Evolutionary conservation across 2,329 filamentous ascomycete species (phyloP).

Genomic region (Kalmusia sp.): DNA sequence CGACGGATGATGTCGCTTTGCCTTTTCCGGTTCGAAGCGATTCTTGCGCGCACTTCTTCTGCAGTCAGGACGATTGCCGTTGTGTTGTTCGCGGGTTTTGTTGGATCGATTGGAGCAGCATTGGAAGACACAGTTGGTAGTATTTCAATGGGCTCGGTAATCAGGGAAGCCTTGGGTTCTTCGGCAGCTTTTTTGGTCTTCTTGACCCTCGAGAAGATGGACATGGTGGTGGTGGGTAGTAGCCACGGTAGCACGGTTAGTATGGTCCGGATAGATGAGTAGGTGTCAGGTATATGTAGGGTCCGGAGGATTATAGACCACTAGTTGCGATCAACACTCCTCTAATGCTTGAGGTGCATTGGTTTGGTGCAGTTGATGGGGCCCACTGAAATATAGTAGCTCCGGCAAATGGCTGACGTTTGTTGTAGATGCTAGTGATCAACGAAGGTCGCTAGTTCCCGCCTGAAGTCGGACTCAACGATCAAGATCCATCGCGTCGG

Average conservation of each 20-base stretch:
- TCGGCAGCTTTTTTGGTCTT: constrained; percentile 36
- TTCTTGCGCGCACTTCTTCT: constrained; percentile 23
- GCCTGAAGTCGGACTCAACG: constrained; percentile 6
- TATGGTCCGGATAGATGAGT: not conserved
- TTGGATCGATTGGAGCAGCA: constrained; percentile 21
- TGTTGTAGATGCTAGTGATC: constrained; percentile 6
- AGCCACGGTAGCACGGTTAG: not conserved
- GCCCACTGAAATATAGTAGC: constrained; percentile 4
- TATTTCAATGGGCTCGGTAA: constrained; percentile 10
- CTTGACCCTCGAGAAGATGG: constrained; percentile 40
- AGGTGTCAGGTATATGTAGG: constrained; percentile 5
- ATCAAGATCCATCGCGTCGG: constrained; percentile 6
- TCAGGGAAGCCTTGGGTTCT: constrained; percentile 29
- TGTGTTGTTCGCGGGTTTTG: constrained; percentile 28
- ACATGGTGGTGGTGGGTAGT: constrained; percentile 26
- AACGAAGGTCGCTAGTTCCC: constrained; percentile 7
- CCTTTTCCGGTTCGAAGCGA: constrained; percentile 25
- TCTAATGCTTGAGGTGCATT: not conserved
- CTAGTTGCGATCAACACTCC: not conserved
- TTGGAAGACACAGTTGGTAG: not conserved
- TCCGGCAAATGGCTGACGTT: constrained; percentile 1
- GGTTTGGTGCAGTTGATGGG: not conserved
- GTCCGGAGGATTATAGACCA: constrained; percentile 3
- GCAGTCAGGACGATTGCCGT: constrained; percentile 19
- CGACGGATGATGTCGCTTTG: constrained; percentile 13